A percentile compares a stretch with the other conserved stretches of the same genome.
Evolutionary conservation across 352 stramenopile species (phyloP).

Genomic region (Paralagenidium karlingii): DNA sequence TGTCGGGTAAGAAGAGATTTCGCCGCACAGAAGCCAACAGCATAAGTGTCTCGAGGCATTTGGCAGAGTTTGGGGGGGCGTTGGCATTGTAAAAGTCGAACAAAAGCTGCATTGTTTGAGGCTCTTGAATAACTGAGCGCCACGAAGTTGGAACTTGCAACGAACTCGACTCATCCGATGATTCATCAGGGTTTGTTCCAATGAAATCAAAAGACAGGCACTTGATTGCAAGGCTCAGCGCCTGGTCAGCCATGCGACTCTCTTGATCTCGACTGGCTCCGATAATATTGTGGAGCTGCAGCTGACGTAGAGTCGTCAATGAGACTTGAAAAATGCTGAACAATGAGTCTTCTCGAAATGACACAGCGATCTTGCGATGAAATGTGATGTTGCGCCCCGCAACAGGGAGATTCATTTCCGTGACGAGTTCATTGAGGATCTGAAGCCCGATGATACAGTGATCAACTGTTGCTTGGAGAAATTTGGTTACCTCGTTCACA

Average conservation of each 20-base stretch:
- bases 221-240: constrained; percentile 87
- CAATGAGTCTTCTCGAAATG: constrained; percentile 94
- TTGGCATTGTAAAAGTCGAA: constrained; percentile 96
- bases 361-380: constrained; percentile 96
- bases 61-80: constrained; percentile 86
- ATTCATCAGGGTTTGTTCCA: constrained; percentile 97
- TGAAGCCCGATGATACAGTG: constrained; percentile 97
- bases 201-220: constrained; percentile 99
- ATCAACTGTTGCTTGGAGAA: constrained; percentile 93
- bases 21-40: constrained; percentile 91
- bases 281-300: constrained; percentile 86
- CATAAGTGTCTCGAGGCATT: constrained; percentile 95
- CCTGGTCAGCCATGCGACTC: constrained; percentile 87
- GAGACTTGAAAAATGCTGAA: constrained; percentile 94
- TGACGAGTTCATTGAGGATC: constrained; percentile 96
- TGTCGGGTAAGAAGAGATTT: constrained; percentile 95
- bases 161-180: constrained; percentile 93
- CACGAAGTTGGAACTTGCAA: constrained; percentile 96
- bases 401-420: constrained; percentile 95
- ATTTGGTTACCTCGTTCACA: constrained; percentile 96
- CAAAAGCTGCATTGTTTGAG: constrained; percentile 89
- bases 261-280: constrained; percentile 81
- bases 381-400: constrained; percentile 92
- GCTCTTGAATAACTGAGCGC: constrained; percentile 89
- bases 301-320: constrained; percentile 92